Percentiles rank a stretch among this genome's conserved stretches.
Evolutionary conservation across 225 moss, liverwort and hornwort species (phyloP).

Genomic region (Thuidium tamariscinum): DNA sequence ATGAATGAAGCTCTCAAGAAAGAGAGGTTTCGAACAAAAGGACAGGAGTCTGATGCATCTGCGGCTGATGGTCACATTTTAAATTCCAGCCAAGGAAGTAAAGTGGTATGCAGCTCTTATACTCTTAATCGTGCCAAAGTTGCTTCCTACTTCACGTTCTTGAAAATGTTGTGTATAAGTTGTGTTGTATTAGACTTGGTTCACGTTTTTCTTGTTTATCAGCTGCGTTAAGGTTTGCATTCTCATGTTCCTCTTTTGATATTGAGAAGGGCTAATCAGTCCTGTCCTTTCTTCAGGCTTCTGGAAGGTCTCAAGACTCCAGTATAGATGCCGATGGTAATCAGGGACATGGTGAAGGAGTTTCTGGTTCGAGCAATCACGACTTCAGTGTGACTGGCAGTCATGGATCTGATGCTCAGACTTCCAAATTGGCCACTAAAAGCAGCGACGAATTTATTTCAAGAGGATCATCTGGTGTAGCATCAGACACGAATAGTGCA

Average conservation of each 20-base stretch:
- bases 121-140: not conserved
- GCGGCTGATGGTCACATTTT: conserved; percentile 4
- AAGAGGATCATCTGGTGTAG: conserved; percentile 20
- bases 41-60: conserved; percentile 20
- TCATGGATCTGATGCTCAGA: conserved; percentile 15
- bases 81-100: conserved; percentile 5
- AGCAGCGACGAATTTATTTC: conserved; percentile 14
- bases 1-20: conserved; percentile 87
- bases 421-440: conserved; percentile 7
- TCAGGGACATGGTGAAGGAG: conserved; percentile 16
- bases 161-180: not conserved
- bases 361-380: conserved; percentile 14
- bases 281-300: conserved; percentile 10
- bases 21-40: conserved; percentile 43
- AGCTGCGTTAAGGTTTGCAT: not conserved
- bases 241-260: not conserved
- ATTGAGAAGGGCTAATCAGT: not conserved
- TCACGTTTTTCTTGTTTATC: not conserved
- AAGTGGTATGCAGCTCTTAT: conserved; percentile 21
- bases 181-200: not conserved
- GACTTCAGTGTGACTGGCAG: conserved; percentile 7
- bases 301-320: conserved; percentile 26
- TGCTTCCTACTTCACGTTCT: not conserved
- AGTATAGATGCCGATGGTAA: conserved; percentile 8
- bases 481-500: conserved; percentile 14